Conservation (phyloP, 225 moss, liverwort and hornwort species). For the Polytrichum commune region DNA sequence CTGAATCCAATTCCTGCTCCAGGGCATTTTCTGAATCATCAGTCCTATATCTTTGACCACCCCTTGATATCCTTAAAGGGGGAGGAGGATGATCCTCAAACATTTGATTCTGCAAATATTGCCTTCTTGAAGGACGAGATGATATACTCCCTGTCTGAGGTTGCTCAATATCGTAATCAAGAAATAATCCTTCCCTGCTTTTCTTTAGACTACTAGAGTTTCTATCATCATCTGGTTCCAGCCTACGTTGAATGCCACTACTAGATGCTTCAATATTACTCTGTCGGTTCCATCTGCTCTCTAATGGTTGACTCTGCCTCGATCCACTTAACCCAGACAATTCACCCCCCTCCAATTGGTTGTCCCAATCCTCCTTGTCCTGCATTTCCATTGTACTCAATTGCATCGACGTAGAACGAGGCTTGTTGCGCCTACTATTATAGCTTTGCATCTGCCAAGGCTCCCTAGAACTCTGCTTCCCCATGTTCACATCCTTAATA, state of each 20-base stretch:
- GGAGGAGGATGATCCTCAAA: neutral
- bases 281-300: no score
- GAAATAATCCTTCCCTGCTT: neutral
- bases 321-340: no score
- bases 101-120: neutral
- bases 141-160: neutral
- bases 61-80: neutral
- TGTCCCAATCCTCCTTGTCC: no score
- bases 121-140: neutral
- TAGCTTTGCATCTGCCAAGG: neutral
- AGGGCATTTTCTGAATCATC: neutral
- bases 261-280: no score
- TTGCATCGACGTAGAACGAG: neutral
- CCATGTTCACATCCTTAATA: neutral
- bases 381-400: neutral
- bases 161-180: neutral
- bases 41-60: neutral
- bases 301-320: no score
- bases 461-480: neutral
- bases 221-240: neutral
- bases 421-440: neutral
- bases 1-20: neutral
- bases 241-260: no score
- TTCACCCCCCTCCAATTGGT: no score
- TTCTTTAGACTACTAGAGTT: neutral